These are phyloP conservation scores for Ustilago shanxiensis DNA, from an alignment of 1,284 basidiomycete genomes.

Conservation along the genomic window DNA sequence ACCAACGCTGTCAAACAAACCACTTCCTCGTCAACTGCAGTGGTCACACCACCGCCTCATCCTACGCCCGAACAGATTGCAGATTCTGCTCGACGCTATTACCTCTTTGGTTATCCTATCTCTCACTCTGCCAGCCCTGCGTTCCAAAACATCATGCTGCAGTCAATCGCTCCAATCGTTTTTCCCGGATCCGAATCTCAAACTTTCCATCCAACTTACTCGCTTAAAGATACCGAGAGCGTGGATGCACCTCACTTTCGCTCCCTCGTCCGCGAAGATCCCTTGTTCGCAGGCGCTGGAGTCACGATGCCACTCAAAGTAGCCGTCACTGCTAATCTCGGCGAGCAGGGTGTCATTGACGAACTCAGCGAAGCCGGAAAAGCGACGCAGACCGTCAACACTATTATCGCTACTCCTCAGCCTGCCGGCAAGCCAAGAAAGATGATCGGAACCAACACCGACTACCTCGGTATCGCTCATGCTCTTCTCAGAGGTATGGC, in stretches of 20 bases:
- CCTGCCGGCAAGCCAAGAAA: conserved; percentile 24
- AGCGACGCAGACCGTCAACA: conserved; percentile 57
- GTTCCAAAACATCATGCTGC: conserved; percentile 56
- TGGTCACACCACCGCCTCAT: conserved; percentile 34
- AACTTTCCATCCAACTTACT: conserved; percentile 40
- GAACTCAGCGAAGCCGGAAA: conserved; percentile 47
- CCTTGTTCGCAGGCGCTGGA: conserved; percentile 44
- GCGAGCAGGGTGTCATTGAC: conserved; percentile 40
- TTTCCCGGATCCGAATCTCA: conserved; percentile 27
- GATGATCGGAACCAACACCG: conserved; percentile 60
- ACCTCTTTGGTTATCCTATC: conserved; percentile 57
- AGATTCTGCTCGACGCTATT: conserved; percentile 44
- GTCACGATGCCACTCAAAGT: conserved; percentile 62
- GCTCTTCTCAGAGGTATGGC: conserved; percentile 49
- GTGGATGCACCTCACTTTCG: conserved; percentile 49
- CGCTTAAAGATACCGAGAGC: conserved; percentile 52
- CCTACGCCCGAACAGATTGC: conserved; percentile 45
- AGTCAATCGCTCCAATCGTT: conserved; percentile 29
- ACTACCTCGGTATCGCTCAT: conserved; percentile 54
- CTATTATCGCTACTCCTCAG: conserved; percentile 48
- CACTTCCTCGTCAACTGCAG: too few relatives aligned
- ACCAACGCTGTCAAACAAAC: not conserved
- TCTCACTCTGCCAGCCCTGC: conserved; percentile 56
- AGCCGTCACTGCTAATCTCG: conserved; percentile 39
- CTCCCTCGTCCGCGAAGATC: conserved; percentile 41